A percentile compares a stretch with the other conserved stretches of the same genome.
Evolutionary conservation across 768 basidiomycete species (phyloP).

Genomic region (Sporobolomyces phaffii): DNA sequence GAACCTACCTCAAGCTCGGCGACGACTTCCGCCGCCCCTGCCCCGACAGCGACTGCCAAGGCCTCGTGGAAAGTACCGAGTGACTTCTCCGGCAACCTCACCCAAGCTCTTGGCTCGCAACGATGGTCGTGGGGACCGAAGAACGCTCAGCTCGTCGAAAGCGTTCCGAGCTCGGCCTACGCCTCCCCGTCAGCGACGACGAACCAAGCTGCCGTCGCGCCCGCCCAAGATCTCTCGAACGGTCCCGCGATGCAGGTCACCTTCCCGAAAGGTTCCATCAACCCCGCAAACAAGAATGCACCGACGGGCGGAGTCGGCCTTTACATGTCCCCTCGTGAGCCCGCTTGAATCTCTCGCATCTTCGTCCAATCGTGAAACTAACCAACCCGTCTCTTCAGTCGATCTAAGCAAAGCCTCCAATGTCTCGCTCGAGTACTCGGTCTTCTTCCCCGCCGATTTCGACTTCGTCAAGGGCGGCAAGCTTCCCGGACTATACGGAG

Average conservation of each 20-base stretch:
- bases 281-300: conserved; percentile 20
- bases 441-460: conserved; percentile 41
- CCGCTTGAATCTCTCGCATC: no score
- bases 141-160: conserved; percentile 10
- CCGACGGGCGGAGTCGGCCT: conserved; percentile 36
- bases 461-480: conserved; percentile 43
- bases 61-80: neutral
- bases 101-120: neutral
- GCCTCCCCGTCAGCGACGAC: neutral
- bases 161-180: conserved; percentile 11
- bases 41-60: neutral
- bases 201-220: neutral
- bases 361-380: no score
- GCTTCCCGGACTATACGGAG: conserved; percentile 40
- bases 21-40: neutral
- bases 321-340: conserved; percentile 33
- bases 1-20: neutral
- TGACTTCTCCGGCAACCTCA: conserved; percentile 2
- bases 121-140: conserved; percentile 18
- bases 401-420: conserved; percentile 28
- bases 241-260: conserved; percentile 26
- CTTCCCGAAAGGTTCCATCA: conserved; percentile 36
- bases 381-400: no score
- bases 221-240: conserved; percentile 15
- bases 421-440: conserved; percentile 37